Percentiles rank a stretch among this genome's conserved stretches.
Evolutionary conservation across 106 monocot genomes (phyloP).

Genomic region (Vanilla planifolia): DNA sequence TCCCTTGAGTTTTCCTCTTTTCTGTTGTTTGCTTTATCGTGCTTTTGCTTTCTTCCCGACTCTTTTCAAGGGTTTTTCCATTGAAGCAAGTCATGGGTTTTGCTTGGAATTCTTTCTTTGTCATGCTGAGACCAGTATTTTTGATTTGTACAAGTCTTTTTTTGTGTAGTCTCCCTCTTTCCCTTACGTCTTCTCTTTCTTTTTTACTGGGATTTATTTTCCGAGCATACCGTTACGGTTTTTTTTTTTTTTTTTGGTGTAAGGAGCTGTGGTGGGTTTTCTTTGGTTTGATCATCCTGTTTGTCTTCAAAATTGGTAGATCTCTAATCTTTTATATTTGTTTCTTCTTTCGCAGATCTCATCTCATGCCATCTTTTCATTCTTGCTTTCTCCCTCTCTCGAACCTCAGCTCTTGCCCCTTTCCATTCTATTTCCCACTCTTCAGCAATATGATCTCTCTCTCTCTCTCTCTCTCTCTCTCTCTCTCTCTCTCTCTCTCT

Average conservation of each 20-base stretch:
- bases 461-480: neutral
- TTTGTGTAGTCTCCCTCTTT: neutral
- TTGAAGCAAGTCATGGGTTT: neutral
- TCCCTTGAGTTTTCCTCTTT: neutral
- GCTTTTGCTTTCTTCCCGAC: neutral
- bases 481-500: too few relatives aligned
- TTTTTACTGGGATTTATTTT: neutral
- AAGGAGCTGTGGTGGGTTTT: neutral
- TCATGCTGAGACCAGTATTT: neutral
- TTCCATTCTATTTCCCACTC: too few relatives aligned
- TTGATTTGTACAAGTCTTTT: neutral
- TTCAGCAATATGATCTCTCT: neutral
- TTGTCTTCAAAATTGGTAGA: conserved; percentile 1
- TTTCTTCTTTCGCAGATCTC: neutral
- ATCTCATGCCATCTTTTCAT: neutral
- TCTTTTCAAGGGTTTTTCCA: neutral
- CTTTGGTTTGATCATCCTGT: neutral
- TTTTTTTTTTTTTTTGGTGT: too few relatives aligned
- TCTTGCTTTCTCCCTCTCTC: neutral
- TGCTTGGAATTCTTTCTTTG: neutral
- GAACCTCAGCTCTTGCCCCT: too few relatives aligned
- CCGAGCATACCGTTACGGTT: neutral
- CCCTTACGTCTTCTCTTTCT: neutral
- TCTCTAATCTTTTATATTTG: too few relatives aligned
- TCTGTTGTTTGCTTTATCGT: neutral